Base-by-base conservation (phyloP, 129 eudicot species). In the Chrysanthemum seticuspe region DNA sequence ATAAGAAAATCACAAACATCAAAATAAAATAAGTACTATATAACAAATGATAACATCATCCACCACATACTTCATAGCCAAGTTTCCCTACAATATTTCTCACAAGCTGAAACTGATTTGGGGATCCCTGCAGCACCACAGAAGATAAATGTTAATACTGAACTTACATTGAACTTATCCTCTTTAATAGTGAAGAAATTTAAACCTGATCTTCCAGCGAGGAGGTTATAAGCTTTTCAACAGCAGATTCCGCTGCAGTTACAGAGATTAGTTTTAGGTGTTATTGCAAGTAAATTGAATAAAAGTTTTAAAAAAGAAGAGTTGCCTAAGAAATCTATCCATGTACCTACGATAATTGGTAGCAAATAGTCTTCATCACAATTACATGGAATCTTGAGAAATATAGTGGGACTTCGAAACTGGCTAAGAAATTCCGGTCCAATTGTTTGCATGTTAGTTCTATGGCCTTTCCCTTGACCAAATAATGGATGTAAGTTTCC, bases 361-460 rank as follows among this genome's bases (percentile, higher is more conserved):
- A 89, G 83, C 86, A 89, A 68, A 74, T 84, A 89, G 66, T 89
- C 92, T 76, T 83, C 96, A 73, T 86, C 92, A 80, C 92, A 89
- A 70, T 86, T 89, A 78, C 96, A 89, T 3, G 92, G 86, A 19
- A 89, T 86, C 78, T 89, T 89, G 56, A 89, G 89, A 62, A 89
- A 89, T 18, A 89, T 89, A 23, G 96, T 89, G 19, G 96, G 92
- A 73, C 79, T 72, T 69, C 50, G 87, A 81, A 80, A 89, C 49
- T 74, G 87, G 50, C 75, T 87, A 76, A 89, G 89, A 73, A 86
- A 68, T 40, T 80, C 88, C 45, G 82, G 77, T 51, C 92, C 96
- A 59, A 89, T 18, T 12, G 75, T 59, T 50, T 70, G 75, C 57
- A 79, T 49, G 21, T 73, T 74, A 63, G 70, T 52, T 71, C 78